These are phyloP conservation scores for Diphasiastrum complanatum DNA, from an alignment of 83 land plant species.

Conservation along the genomic window DNA sequence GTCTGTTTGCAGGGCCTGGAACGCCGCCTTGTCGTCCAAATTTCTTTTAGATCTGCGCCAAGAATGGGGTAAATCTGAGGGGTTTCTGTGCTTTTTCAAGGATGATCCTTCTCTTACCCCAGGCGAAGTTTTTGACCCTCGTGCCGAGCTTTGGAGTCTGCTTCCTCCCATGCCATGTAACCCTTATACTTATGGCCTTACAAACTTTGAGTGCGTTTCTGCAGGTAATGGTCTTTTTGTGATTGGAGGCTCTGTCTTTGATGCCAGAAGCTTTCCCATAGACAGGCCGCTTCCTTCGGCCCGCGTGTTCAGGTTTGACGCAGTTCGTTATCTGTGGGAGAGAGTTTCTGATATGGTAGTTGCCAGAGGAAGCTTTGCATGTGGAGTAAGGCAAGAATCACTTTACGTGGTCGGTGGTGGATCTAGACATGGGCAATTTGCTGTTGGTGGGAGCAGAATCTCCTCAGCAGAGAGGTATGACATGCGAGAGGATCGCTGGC, in stretches of 20 bases:
- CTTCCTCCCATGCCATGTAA: conserved; percentile 68
- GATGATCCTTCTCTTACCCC: conserved; percentile 58
- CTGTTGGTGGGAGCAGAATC: conserved; percentile 58
- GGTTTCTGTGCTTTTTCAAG: conserved; percentile 65
- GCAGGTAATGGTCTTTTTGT: conserved; percentile 42
- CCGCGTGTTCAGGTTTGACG: conserved; percentile 47
- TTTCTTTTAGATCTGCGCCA: conserved; percentile 46
- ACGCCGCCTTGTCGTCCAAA: conserved; percentile 41
- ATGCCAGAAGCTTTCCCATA: conserved; percentile 66
- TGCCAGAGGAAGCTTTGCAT: conserved; percentile 83
- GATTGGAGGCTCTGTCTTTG: conserved; percentile 78
- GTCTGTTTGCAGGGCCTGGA: conserved; percentile 51
- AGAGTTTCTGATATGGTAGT: conserved; percentile 46
- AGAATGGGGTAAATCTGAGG: conserved; percentile 27
- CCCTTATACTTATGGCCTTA: conserved; percentile 52
- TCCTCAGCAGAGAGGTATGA: conserved; percentile 62
- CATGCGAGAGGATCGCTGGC: conserved; percentile 45
- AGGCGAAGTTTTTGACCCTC: conserved; percentile 57
- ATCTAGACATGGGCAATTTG: conserved; percentile 59
- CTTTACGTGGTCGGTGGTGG: conserved; percentile 86
- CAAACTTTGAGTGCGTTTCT: conserved; percentile 58
- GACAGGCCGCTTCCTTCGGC: conserved; percentile 62
- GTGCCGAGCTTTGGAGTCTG: conserved; percentile 42
- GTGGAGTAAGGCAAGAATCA: conserved; percentile 28
- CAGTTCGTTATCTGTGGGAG: conserved; percentile 36